Evolutionary conservation across 306 rosid genomes (phyloP).

Genomic region (Quercus variabilis): DNA sequence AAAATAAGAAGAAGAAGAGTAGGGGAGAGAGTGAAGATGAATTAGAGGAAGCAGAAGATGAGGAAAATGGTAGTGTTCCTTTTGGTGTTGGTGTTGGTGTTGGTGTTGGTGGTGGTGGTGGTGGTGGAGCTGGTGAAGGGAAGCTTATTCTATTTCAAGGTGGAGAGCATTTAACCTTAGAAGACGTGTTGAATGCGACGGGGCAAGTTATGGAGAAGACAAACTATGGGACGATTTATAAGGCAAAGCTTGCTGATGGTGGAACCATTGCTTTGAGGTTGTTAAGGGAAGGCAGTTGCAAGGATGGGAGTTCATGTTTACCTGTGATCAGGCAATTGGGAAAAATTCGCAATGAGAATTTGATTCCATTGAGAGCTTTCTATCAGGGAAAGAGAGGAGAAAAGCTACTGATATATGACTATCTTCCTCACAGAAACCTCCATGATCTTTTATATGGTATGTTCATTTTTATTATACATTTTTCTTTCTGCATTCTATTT

Average conservation of each 20-base stretch:
- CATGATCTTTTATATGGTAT: constrained; percentile 88
- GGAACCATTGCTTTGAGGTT: constrained; percentile 83
- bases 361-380: constrained; percentile 95
- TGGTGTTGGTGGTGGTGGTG: constrained; percentile 9
- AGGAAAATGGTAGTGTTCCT: constrained; percentile 29
- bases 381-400: constrained; percentile 97
- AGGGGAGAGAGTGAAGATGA: constrained; percentile 79
- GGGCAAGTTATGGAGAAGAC: constrained; percentile 99
- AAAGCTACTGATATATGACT: constrained; percentile 90
- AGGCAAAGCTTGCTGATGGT: constrained; percentile 97
- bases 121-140: constrained; percentile 60
- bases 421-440: constrained; percentile 66
- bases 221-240: constrained; percentile 87
- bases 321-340: constrained; percentile 83
- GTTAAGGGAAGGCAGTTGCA: constrained; percentile 92
- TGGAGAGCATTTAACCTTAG: constrained; percentile 88
- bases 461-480: constrained; percentile 2
- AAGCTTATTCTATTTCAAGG: constrained; percentile 89
- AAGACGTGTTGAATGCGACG: constrained; percentile 93
- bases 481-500: background rate
- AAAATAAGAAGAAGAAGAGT: constrained; percentile 76
- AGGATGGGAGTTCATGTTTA: constrained; percentile 70
- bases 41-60: constrained; percentile 70
- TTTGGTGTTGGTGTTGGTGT: background rate
- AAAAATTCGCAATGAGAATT: constrained; percentile 82